Percentiles rank a stretch among this genome's conserved stretches.
Evolutionary conservation across 2,329 filamentous ascomycete genomes (phyloP).

Genomic region (Arthrinium puccinioides): DNA sequence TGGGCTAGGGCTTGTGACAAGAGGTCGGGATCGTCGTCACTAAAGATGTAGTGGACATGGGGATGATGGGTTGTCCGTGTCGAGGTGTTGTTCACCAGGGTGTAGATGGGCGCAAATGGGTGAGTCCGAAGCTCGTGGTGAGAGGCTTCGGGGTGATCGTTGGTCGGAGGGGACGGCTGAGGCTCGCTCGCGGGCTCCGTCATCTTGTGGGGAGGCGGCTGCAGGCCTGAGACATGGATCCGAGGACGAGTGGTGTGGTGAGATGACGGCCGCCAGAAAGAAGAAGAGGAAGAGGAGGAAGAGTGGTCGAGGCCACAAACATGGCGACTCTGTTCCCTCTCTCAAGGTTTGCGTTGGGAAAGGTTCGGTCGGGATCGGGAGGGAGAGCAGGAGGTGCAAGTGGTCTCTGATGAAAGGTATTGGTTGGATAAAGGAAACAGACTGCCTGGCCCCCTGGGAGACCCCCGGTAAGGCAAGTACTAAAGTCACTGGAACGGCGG

Average conservation of each 20-base stretch:
- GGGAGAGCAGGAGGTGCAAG: neutral
- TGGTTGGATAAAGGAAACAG: conserved; percentile 1
- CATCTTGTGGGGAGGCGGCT: conserved; percentile 1
- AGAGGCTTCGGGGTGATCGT: no score
- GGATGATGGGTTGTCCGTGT: conserved; percentile 74
- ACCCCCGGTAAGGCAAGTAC: no score
- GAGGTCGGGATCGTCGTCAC: conserved; percentile 78
- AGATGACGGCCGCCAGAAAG: no score
- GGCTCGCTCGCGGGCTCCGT: conserved; percentile 4
- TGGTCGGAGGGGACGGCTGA: conserved; percentile 1
- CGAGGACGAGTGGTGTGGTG: no score
- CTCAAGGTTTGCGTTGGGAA: conserved; percentile 1
- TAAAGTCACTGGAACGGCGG: no score
- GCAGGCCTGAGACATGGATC: neutral
- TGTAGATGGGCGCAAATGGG: conserved; percentile 75
- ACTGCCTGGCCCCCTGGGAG: no score
- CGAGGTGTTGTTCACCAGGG: conserved; percentile 70
- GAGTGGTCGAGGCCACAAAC: no score
- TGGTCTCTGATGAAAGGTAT: neutral
- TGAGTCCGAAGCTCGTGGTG: conserved; percentile 22
- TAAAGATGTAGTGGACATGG: conserved; percentile 84
- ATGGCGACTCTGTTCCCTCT: no score
- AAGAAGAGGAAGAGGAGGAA: no score
- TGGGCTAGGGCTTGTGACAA: conserved; percentile 58
- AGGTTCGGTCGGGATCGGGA: neutral